Percentiles rank a stretch among this genome's conserved stretches.
Conservation (phyloP, 345 rosid species). For the Excoecaria cochinchinensis region DNA sequence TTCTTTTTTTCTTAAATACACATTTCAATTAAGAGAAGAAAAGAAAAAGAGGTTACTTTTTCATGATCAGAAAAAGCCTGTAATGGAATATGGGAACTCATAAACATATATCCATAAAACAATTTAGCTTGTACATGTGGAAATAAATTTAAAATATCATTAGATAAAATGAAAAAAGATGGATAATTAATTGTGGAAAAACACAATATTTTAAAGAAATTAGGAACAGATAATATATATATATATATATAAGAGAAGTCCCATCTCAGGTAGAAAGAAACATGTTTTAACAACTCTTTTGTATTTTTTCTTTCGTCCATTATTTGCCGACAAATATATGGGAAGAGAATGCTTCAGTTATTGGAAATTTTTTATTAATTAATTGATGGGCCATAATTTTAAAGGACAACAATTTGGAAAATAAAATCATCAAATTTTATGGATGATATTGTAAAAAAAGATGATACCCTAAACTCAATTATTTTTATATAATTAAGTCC, state of each 20-base stretch:
- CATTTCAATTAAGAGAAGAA: too few relatives aligned
- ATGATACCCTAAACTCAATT: neutral
- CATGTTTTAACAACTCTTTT: neutral
- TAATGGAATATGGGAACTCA: neutral
- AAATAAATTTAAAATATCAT: neutral
- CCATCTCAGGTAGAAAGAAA: neutral
- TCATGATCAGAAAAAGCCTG: neutral
- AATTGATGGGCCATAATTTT: constrained; percentile 11
- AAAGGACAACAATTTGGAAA: neutral
- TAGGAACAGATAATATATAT: too few relatives aligned
- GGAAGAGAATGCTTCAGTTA: constrained; percentile 15
- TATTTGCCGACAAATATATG: constrained; percentile 32
- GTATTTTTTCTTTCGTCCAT: neutral
- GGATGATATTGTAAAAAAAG: neutral
- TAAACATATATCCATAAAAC: neutral
- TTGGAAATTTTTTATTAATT: constrained; percentile 14
- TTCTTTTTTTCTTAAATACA: neutral
- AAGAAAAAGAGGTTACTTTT: neutral
- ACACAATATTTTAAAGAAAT: too few relatives aligned
- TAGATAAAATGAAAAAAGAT: too few relatives aligned
- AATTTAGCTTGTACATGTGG: neutral
- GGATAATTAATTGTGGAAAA: too few relatives aligned
- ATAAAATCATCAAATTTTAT: neutral
- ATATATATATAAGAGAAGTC: neutral
- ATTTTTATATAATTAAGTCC: neutral